Evolutionary conservation across 345 rosid species (phyloP), one percentile per base, ranked within the genome.

Genomic region (Euphorbia pulcherrima): DNA sequence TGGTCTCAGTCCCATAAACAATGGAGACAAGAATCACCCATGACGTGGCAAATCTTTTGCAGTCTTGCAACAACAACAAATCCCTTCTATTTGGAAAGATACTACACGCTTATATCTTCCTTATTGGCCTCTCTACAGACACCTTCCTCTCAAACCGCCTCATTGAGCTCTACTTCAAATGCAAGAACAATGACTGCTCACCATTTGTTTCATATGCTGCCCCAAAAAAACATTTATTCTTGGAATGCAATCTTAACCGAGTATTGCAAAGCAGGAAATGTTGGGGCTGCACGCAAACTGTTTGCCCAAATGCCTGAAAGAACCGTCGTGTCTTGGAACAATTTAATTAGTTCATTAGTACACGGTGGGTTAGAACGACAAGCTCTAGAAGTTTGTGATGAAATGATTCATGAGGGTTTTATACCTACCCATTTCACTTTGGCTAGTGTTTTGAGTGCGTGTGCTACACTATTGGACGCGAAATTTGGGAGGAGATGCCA

Each of bases 381-480:
- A 65, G 90, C 87, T 5, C 77, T 91, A 82, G 76, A 53, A 71
- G 82, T 79, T 62, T 91, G 82, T 62, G 37, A 60, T 68, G 65
- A 54, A 53, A 86, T 89, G 97, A 69, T 79, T 58, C 62, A 18
- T 69, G 86, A 83, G 29, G 91, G 96, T 0, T 76, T 86, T 48
- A 48, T 76, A 80, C 93, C 96, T 20, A 82, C 86, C 33, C 79
- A 77, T 68, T 81, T 86, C 74, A 89, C 97, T 7, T 57, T 89
- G 63, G 96, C 90, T 26, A 89, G 96, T 60, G 86, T 85, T 63
- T 80, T 89, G 68, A 87, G 90, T 26, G 93, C 88, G 0, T 89
- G 88, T 69, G 74, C 86, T 11, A 73, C 72, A 12, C 44, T 84
- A 77, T 37, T 30, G 39, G 80, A 87, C 82, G 78, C 71, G 65